A percentile compares a stretch with the other conserved stretches of the same genome.
Evolutionary conservation across 1,284 basidiomycete species (phyloP).

Genomic region (Athelia psychrophila): DNA sequence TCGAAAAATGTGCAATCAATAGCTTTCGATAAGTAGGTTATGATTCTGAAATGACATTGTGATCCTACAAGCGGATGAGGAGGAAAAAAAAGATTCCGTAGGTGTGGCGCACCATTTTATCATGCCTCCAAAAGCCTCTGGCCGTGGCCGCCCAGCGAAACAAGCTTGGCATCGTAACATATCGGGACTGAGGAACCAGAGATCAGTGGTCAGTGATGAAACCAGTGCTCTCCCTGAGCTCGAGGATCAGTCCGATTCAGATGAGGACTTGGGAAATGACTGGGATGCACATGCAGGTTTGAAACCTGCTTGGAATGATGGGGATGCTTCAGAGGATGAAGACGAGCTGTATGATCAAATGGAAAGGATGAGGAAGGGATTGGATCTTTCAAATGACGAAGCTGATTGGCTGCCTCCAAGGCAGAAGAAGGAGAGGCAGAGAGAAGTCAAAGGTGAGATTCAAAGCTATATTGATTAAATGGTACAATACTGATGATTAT

Average conservation of each 20-base stretch:
- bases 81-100: neutral
- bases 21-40: neutral
- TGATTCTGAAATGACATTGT: neutral
- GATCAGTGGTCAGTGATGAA: neutral
- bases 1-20: neutral
- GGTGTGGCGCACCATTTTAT: no score
- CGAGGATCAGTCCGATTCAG: neutral
- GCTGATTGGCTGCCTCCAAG: neutral
- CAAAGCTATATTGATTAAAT: neutral
- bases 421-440: neutral
- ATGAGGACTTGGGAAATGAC: constrained; percentile 9
- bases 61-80: neutral
- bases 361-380: neutral
- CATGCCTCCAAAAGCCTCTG: neutral
- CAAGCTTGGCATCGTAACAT: neutral
- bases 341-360: neutral
- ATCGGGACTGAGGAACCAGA: neutral
- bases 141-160: neutral
- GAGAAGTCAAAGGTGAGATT: neutral
- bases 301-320: neutral
- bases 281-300: neutral
- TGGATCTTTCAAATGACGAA: constrained; percentile 5
- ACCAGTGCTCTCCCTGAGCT: constrained; percentile 4
- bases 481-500: neutral
- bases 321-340: neutral